Percentiles rank a stretch among this genome's conserved stretches.
Conservation (phyloP, 225 moss, liverwort and hornwort species). For the Marchantia paleacea region DNA sequence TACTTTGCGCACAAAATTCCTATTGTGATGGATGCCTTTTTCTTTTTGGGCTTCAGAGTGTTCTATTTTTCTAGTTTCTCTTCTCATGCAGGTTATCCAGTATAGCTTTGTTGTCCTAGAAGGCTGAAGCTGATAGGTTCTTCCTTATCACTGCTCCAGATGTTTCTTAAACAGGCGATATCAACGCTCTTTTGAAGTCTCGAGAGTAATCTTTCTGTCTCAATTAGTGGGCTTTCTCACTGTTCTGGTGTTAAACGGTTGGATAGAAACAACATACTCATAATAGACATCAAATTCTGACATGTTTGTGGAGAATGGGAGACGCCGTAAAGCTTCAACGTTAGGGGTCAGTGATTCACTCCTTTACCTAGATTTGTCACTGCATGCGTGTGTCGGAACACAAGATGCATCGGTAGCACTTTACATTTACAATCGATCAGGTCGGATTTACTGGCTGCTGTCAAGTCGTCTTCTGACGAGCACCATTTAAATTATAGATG, state of each 20-base stretch:
- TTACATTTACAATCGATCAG: background rate
- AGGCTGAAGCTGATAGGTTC: background rate
- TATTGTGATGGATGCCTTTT: background rate
- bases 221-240: background rate
- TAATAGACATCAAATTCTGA: background rate
- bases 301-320: background rate
- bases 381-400: background rate
- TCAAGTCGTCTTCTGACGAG: background rate
- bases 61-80: background rate
- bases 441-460: background rate
- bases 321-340: background rate
- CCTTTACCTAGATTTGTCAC: background rate
- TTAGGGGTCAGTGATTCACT: constrained; percentile 5
- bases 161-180: background rate
- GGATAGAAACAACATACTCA: background rate
- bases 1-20: background rate
- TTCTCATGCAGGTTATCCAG: background rate
- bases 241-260: background rate
- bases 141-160: background rate
- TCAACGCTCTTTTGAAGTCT: background rate
- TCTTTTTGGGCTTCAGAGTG: too few relatives aligned
- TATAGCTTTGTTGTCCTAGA: too few relatives aligned
- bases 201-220: background rate
- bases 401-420: background rate
- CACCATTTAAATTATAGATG: too few relatives aligned